Evolutionary conservation across 192 early-diverging fungal species (phyloP).

Genomic region (Coemansia sp.): DNA sequence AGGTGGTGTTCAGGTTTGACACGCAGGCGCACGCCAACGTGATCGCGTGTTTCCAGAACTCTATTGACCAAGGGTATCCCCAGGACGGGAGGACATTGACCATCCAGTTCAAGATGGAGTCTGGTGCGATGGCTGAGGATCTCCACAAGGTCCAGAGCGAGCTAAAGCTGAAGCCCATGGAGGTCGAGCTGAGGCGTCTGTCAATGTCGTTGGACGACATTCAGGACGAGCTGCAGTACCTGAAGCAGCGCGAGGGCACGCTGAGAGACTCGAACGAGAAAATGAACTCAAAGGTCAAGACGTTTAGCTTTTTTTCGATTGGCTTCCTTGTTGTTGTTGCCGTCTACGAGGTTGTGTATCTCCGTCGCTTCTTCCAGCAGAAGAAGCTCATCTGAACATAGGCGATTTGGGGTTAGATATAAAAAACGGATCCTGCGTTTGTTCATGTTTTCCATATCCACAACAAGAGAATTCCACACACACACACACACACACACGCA

Average conservation of each 20-base stretch:
- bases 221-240: slow-evolving; percentile 80
- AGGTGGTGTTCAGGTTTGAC: slow-evolving; percentile 72
- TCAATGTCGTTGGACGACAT: slow-evolving; percentile 77
- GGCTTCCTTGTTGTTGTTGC: slow-evolving; percentile 73
- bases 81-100: slow-evolving; percentile 53
- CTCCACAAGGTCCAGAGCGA: slow-evolving; percentile 63
- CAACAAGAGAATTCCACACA: no score
- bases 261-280: slow-evolving; percentile 93
- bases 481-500: no score
- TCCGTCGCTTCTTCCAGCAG: slow-evolving; percentile 83
- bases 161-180: slow-evolving; percentile 85
- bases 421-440: not conserved
- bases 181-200: slow-evolving; percentile 81
- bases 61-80: slow-evolving; percentile 58
- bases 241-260: slow-evolving; percentile 76
- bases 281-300: slow-evolving; percentile 84
- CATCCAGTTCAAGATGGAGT: slow-evolving; percentile 76
- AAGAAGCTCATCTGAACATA: slow-evolving; percentile 75
- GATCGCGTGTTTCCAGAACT: slow-evolving; percentile 82
- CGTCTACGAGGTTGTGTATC: slow-evolving; percentile 78
- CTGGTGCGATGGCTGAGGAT: slow-evolving; percentile 85
- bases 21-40: slow-evolving; percentile 86
- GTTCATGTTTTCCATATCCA: no score
- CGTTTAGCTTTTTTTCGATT: slow-evolving; percentile 67
- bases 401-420: no score